Base-by-base conservation (phyloP, 371 early-diverging fungal genomes). In the Apophysomyces trapeziformis region DNA sequence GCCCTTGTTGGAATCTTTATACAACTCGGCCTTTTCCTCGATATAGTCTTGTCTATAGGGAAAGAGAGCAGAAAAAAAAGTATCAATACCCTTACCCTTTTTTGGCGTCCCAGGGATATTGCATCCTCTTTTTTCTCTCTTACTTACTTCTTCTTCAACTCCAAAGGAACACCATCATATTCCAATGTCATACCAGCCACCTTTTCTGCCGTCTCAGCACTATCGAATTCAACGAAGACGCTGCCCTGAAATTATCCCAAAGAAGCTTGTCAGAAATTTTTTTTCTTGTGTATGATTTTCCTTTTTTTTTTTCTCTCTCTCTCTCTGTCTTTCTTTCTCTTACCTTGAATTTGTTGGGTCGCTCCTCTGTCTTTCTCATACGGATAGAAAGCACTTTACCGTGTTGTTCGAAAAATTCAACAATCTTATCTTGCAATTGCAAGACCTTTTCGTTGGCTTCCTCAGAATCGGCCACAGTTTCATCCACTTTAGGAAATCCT, bases 161-260 rank as follows among this genome's bases (percentile, higher is more conserved):
- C 66, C 45, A 88, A 66, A 36, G 86, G 85, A 61, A 77, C 73
- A 66, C 82, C 89, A 9, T 87, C 79, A 68, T 84, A 85, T 14
- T 84, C 63, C 57, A 89, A 69, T 56, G 74, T 63, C 64, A 69
- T 77, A 5, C 75, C 69, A 38, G 77, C 86, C 44, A 85, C 78
- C 78, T 83, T 84, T 64, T 81, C 69, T 35, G 84, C 84, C 43
- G 83, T 75, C 41, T 84, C 86, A 44, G 77, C 68, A 57, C 76
- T 72, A 14, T 72, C 72, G 57, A 83, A 90, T 79, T 90, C 88
- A 16, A 91, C 81, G 69, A 86, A 82, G n/a, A 83, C 84, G 32
- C 83, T 80, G 57, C 90, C 90, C 87, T 76, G 59, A 50, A 47
- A 14, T 32, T 14, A 2, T 26, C 32, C 32, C 32, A 26, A 26